Evolutionary conservation across 306 rosid genomes (phyloP).

Genomic region (Cucurbita argyrosperma): DNA sequence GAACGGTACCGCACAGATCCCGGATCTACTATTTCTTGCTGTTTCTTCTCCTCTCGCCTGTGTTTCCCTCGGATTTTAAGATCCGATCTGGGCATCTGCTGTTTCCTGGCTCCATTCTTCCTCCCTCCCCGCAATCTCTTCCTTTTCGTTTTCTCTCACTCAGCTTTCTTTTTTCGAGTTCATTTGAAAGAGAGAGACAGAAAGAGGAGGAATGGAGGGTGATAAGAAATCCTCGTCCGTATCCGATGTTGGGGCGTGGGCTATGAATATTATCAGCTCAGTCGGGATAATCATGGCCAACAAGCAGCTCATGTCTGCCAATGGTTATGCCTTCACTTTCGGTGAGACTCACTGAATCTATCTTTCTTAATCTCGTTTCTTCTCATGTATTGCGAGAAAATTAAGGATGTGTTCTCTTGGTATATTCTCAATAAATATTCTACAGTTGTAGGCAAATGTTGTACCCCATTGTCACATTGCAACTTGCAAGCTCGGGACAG

Average conservation of each 20-base stretch:
- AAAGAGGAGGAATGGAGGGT: constrained; percentile 27
- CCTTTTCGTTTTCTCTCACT: not conserved
- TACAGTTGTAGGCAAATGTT: not conserved
- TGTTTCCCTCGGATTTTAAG: not conserved
- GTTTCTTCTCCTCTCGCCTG: not conserved
- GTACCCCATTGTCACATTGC: not conserved
- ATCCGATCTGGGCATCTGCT: constrained; percentile 9
- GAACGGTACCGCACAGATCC: not conserved
- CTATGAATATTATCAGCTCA: constrained; percentile 73
- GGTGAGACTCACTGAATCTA: constrained; percentile 25
- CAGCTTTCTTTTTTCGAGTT: not conserved
- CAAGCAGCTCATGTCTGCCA: constrained; percentile 74
- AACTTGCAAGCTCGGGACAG: not conserved
- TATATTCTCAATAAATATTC: not conserved
- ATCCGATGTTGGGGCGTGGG: constrained; percentile 84
- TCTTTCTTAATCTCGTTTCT: not conserved
- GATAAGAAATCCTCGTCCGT: constrained; percentile 58
- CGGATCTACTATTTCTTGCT: too few species aligned
- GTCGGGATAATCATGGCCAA: constrained; percentile 89
- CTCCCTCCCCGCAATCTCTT: not conserved
- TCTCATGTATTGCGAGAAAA: not conserved
- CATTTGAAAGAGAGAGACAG: not conserved
- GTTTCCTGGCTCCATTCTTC: not conserved
- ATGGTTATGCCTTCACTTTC: constrained; percentile 62
- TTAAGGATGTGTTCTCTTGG: not conserved